Base-by-base conservation (phyloP, 306 rosid species). In the Begonia loranthoides region DNA sequence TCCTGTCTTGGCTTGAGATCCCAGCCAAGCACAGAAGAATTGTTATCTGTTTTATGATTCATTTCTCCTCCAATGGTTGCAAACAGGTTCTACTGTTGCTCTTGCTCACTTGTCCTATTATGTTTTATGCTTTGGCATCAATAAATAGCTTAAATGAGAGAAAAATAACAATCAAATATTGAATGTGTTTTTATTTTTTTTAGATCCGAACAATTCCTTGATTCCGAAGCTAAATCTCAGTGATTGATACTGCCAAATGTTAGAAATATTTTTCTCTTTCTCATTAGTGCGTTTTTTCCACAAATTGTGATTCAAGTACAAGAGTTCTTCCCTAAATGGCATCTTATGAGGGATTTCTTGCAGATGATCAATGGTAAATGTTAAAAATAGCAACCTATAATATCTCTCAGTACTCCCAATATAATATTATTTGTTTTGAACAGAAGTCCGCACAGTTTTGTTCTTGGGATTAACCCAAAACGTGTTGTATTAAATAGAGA, bases 1-100 rank as follows among this genome's bases (percentile, higher is more conserved):
- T 74, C 73, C 80, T 72, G 81, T 72, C 81, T 79, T 79, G 85
- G 85, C 85, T 79, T 81, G 85, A 79, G 85, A 79, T 79, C 85
- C 79, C 79, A 72, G 81, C 85, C 81, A 79, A 79, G 85, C 59
- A 71, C 78, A 62, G 81, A 63, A 53, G 60, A 57, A 54, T 67
- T 63, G 12, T 55, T 43, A 69, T 71, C 64, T 38, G 70, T 48
- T 72, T 71, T n/a, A 58, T 39, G 70, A 48, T 74, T 74, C 69
- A 38, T 7, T 47, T 24, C 58, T 14, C 57, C 57, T 66, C 68
- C 47, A 58, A 41, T 41, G 36, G 62, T 12, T 16, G 1, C 41
- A 15, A 38, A 41, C 69, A 68, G 73, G 80, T 74, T 33, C 33
- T 46, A 39, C 24, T 50, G 45, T 19, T 19, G 22, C 15, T 14